Evolutionary conservation across 2,329 filamentous ascomycete species (phyloP).

Genomic region (Coniosporium tulheliwenetii): DNA sequence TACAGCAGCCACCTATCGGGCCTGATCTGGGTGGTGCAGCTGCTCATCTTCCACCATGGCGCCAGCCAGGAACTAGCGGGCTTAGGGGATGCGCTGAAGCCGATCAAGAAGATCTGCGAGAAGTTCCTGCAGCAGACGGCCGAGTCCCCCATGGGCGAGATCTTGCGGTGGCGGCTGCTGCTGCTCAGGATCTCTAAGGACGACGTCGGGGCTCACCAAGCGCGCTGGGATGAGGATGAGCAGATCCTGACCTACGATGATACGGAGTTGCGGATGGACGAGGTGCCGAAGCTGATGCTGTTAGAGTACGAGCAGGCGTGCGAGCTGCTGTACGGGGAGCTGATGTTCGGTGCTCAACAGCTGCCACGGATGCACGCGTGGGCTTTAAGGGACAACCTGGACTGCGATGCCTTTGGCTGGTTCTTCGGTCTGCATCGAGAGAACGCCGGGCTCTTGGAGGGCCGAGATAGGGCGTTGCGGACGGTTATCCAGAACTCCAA

Average conservation of each 20-base stretch:
- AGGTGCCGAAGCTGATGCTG: background rate
- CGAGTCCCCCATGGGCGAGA: no score
- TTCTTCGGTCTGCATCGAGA: background rate
- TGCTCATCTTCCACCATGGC: background rate
- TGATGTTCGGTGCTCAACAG: no score
- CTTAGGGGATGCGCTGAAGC: slow-evolving; percentile 1
- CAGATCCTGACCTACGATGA: no score
- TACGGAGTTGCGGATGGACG: background rate
- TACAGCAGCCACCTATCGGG: background rate
- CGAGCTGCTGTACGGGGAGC: no score
- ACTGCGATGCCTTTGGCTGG: background rate
- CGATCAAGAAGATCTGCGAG: background rate
- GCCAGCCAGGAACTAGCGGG: background rate
- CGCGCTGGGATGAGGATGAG: no score
- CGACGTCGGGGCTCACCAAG: no score
- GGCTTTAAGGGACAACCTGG: no score
- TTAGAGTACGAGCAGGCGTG: background rate
- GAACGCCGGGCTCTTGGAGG: background rate
- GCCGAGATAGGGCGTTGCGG: background rate
- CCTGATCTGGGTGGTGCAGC: no score
- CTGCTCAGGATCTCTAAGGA: no score
- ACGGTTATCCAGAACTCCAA: background rate
- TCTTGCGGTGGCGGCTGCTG: no score
- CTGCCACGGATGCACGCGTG: no score
- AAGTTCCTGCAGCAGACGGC: no score